phyloP scores from a whole-genome alignment of 2,329 filamentous ascomycete species.

The Apiospora kogelbergensis region DNA sequence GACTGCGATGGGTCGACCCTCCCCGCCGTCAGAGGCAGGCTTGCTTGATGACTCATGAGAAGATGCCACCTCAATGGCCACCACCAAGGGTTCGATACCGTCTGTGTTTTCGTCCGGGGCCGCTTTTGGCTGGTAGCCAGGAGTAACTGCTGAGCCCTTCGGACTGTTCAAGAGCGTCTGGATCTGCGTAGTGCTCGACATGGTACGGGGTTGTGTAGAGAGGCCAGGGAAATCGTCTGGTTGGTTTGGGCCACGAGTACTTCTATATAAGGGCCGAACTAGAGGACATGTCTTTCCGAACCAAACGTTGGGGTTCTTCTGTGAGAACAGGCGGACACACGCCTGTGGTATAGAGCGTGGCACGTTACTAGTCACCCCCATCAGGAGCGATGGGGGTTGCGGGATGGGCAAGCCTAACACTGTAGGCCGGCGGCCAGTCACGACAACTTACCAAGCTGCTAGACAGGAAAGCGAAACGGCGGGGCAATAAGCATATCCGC shows the following conservation, averaged over 20 bases:
- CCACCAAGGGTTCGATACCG: neutral
- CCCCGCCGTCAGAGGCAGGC: neutral
- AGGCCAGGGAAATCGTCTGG: neutral
- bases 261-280: neutral
- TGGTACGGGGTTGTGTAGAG: neutral
- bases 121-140: neutral
- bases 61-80: neutral
- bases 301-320: neutral
- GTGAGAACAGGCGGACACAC: neutral
- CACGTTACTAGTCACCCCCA: neutral
- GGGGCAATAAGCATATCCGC: conserved; percentile 1
- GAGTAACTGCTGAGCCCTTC: neutral
- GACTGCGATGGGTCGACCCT: neutral
- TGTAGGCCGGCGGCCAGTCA: neutral
- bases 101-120: neutral
- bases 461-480: neutral
- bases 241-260: neutral
- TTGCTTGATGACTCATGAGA: neutral
- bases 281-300: neutral
- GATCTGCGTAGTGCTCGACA: neutral
- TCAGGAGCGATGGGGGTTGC: neutral
- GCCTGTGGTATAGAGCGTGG: neutral
- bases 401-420: neutral
- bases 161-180: neutral
- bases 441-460: neutral